These are phyloP conservation scores for Nymphaea thermarum DNA, from an alignment of 164 flowering plant genomes.

Conservation along the genomic window DNA sequence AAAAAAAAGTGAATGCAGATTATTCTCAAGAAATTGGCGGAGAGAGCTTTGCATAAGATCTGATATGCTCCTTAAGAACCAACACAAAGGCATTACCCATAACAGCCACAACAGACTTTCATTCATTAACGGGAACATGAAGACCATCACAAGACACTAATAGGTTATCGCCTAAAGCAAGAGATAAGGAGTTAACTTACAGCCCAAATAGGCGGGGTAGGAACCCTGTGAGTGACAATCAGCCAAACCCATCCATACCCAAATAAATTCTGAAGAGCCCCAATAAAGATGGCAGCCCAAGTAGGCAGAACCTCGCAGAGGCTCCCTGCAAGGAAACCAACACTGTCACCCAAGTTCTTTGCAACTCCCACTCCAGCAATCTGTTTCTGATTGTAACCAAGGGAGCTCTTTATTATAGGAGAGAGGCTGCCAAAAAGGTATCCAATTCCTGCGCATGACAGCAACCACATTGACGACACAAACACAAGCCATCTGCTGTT, in stretches of 20 bases:
- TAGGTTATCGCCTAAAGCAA: too few relatives aligned
- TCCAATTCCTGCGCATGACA: constrained; percentile 79
- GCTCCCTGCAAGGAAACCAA: constrained; percentile 82
- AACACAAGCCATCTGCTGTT: constrained; percentile 93
- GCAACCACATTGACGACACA: constrained; percentile 96
- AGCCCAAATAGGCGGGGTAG: constrained; percentile 81
- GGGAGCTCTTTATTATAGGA: constrained; percentile 66
- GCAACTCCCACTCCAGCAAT: constrained; percentile 81
- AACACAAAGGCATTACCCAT: too few relatives aligned
- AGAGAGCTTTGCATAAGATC: too few relatives aligned
- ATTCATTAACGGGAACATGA: too few relatives aligned
- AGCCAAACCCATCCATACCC: constrained; percentile 98
- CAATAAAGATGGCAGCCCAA: constrained; percentile 77
- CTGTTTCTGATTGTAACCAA: constrained; percentile 77
- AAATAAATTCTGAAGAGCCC: constrained; percentile 71
- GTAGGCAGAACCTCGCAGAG: constrained; percentile 73
- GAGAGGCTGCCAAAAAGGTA: constrained; percentile 94
- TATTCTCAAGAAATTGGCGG: too few relatives aligned
- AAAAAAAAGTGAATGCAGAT: too few relatives aligned
- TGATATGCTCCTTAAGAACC: too few relatives aligned
- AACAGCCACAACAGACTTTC: too few relatives aligned
- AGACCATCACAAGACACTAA: too few relatives aligned
- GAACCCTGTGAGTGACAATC: constrained; percentile 53
- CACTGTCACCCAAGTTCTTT: constrained; percentile 93
- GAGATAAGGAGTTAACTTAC: constrained; percentile 33